Evolutionary conservation across 805 yeast genomes (phyloP).

Genomic region (Spathaspora girioi): DNA sequence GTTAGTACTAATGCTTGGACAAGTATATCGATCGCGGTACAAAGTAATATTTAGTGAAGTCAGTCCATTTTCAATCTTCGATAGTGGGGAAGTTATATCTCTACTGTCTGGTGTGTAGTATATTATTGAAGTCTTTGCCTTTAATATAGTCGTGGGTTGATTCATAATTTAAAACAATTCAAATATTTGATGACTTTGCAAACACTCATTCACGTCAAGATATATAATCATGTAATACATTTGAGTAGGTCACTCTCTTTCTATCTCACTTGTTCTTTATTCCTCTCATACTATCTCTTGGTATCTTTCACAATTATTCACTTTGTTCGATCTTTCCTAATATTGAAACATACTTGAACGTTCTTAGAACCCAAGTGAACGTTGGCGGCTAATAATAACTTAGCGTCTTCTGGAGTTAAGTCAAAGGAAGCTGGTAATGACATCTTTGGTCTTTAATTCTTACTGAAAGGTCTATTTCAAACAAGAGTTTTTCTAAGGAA

Average conservation of each 20-base stretch:
- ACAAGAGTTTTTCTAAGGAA: neutral
- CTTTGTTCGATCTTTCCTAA: neutral
- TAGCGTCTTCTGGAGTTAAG: constrained; percentile 97
- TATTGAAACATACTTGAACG: constrained; percentile 79
- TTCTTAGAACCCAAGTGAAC: constrained; percentile 99
- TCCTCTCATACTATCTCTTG: neutral
- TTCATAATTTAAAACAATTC: too few relatives aligned
- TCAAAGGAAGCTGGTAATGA: constrained; percentile 85
- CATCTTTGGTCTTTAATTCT: constrained; percentile 38
- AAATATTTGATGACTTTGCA: too few relatives aligned
- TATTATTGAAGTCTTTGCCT: too few relatives aligned
- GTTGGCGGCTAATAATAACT: constrained; percentile 99
- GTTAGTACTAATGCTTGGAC: constrained; percentile 14
- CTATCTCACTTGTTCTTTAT: neutral
- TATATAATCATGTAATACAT: neutral
- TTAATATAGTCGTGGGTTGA: too few relatives aligned
- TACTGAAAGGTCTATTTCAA: constrained; percentile 8
- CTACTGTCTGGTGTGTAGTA: too few relatives aligned
- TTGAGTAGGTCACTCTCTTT: neutral
- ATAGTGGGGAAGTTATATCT: too few relatives aligned
- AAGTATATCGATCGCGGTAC: too few relatives aligned
- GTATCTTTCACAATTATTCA: neutral
- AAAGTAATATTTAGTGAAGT: neutral
- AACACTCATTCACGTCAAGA: too few relatives aligned
- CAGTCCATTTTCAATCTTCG: neutral